phyloP scores from a whole-genome alignment of 225 moss, liverwort and hornwort species.

The Pleurozium schreberi region DNA sequence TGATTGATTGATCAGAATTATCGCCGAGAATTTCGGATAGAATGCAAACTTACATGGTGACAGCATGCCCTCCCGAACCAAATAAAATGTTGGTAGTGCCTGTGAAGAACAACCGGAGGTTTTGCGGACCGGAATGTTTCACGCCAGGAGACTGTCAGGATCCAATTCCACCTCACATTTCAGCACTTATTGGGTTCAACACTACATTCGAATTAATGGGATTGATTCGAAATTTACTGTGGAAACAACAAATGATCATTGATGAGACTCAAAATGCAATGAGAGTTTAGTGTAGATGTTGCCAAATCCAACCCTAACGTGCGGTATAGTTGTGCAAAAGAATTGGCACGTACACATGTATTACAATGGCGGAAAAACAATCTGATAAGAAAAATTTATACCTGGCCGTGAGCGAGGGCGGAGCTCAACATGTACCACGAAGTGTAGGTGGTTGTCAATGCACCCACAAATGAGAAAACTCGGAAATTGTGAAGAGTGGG shows the following conservation, averaged over 20 bases:
- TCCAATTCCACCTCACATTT: background rate
- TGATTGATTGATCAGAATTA: background rate
- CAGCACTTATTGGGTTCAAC: background rate
- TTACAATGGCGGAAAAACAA: background rate
- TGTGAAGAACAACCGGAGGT: constrained; percentile 37
- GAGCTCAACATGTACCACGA: constrained; percentile 46
- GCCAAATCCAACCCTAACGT: background rate
- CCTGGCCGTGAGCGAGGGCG: constrained; percentile 32
- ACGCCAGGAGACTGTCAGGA: constrained; percentile 14
- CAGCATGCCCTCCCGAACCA: constrained; percentile 46
- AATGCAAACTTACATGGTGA: constrained; percentile 26
- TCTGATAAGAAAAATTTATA: background rate
- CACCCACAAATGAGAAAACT: constrained; percentile 43
- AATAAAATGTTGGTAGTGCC: constrained; percentile 56
- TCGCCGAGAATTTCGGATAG: background rate
- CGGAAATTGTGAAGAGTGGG: constrained; percentile 56
- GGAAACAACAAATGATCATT: background rate
- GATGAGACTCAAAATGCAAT: background rate
- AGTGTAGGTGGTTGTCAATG: constrained; percentile 48
- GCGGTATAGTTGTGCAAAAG: background rate
- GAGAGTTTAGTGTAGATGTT: background rate
- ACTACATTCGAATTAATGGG: background rate
- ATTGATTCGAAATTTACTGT: background rate
- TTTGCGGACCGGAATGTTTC: constrained; percentile 30
- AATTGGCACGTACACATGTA: too few species aligned